Evolutionary conservation across 2,329 filamentous ascomycete species (phyloP).

Genomic region (Mycogone perniciosa): DNA sequence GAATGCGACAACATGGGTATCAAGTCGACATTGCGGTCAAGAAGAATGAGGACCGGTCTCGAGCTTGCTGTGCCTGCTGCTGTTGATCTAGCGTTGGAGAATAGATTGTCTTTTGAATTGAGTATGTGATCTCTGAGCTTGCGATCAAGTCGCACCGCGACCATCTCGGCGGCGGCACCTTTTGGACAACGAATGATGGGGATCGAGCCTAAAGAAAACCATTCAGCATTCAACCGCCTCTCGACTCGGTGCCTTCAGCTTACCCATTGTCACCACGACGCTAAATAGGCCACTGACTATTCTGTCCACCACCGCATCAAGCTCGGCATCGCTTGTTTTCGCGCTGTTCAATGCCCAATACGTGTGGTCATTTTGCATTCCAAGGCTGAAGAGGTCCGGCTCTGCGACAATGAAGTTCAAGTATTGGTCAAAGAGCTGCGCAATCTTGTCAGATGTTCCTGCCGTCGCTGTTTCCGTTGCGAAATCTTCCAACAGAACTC

Average conservation of each 20-base stretch:
- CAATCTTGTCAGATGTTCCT: constrained; percentile 80
- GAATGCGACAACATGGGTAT: constrained; percentile 99
- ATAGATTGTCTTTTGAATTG: constrained; percentile 96
- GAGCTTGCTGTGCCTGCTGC: constrained; percentile 60
- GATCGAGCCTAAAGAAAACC: constrained; percentile 59
- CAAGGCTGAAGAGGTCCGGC: constrained; percentile 89
- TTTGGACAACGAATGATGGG: constrained; percentile 94
- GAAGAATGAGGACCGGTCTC: constrained; percentile 82
- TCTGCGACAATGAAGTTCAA: constrained; percentile 96
- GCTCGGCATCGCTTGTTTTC: constrained; percentile 79
- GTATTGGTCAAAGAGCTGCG: constrained; percentile 93
- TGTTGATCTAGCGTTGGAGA: constrained; percentile 61
- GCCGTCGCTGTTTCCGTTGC: constrained; percentile 78
- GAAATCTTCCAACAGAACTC: constrained; percentile 89
- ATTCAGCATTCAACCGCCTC: not conserved
- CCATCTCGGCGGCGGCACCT: constrained; percentile 87
- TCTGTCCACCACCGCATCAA: constrained; percentile 80
- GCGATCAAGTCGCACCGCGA: constrained; percentile 86
- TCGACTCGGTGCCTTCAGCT: constrained; percentile 16
- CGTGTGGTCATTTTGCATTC: constrained; percentile 81
- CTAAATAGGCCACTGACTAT: constrained; percentile 97
- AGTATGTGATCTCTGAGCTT: constrained; percentile 94
- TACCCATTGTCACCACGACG: constrained; percentile 96
- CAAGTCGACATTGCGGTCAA: constrained; percentile 91
- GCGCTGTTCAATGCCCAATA: constrained; percentile 97